These are phyloP conservation scores for Carex pumila DNA, from an alignment of 176 grass and related monocot genomes.

Conservation along the genomic window DNA sequence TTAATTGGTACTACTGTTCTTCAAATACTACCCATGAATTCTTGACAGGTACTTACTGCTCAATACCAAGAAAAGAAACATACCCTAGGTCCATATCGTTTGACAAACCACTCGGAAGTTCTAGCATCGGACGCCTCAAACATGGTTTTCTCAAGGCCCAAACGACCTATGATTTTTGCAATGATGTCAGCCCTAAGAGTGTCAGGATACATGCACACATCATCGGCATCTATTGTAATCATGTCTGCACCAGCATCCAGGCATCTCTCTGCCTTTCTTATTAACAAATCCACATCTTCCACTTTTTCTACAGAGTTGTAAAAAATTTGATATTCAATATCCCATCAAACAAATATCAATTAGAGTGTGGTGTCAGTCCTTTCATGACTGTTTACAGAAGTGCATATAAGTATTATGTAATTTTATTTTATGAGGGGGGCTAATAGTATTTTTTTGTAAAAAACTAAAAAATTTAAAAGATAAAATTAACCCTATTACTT, in stretches of 20 bases:
- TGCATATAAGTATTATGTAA: no score
- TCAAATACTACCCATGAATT: neutral
- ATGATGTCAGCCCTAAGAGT: conserved; percentile 52
- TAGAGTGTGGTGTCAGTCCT: neutral
- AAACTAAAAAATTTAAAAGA: no score
- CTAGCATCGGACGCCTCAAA: conserved; percentile 54
- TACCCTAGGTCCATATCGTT: conserved; percentile 75
- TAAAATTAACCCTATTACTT: no score
- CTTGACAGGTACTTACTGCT: neutral
- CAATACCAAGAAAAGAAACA: neutral
- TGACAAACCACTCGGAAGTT: conserved; percentile 84
- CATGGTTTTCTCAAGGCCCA: conserved; percentile 85
- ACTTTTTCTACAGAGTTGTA: conserved; percentile 35
- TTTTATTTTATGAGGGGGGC: no score
- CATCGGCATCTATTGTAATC: conserved; percentile 77
- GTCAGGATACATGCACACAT: conserved; percentile 49
- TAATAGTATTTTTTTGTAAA: no score
- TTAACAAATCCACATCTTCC: conserved; percentile 78
- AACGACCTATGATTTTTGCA: conserved; percentile 64
- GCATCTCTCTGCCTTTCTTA: conserved; percentile 83
- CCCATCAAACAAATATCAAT: neutral
- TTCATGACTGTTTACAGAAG: neutral
- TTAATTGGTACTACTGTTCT: neutral
- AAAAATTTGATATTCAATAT: neutral
- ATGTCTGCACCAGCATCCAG: conserved; percentile 81